Percentiles rank a stretch among this genome's conserved stretches.
Evolutionary conservation across 2,329 filamentous ascomycete species (phyloP).

Genomic region (Torrubiellomyces zombiae): DNA sequence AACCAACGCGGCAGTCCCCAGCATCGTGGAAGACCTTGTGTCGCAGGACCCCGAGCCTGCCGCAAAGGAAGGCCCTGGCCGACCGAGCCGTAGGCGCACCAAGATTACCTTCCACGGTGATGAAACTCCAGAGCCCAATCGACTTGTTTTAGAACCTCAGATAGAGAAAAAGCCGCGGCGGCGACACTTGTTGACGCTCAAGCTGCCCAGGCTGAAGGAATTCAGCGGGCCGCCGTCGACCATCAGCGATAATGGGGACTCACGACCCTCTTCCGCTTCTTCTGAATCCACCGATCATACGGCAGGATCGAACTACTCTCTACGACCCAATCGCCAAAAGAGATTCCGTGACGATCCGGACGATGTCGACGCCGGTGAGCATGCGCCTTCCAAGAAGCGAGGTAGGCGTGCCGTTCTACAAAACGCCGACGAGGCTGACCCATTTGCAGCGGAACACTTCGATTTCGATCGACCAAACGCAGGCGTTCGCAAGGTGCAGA

Average conservation of each 20-base stretch:
- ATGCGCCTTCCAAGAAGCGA: constrained; percentile 22
- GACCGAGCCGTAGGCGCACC: constrained; percentile 7
- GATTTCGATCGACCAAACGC: constrained; percentile 8
- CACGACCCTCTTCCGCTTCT: constrained; percentile 34
- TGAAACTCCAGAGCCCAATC: no score
- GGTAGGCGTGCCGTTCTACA: constrained; percentile 12
- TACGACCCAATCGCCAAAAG: constrained; percentile 37
- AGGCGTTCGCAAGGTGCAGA: constrained; percentile 16
- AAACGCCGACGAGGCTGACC: constrained; percentile 4
- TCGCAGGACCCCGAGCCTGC: constrained; percentile 5
- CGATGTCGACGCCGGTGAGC: constrained; percentile 18
- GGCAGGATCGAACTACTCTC: constrained; percentile 32
- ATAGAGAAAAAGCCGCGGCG: constrained; percentile 12
- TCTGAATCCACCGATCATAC: constrained; percentile 34
- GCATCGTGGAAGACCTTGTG: constrained; percentile 10
- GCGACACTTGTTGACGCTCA: constrained; percentile 18
- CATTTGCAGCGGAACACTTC: constrained; percentile 6
- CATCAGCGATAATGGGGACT: constrained; percentile 25
- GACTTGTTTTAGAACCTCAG: no score
- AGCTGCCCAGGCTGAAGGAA: constrained; percentile 25
- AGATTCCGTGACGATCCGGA: constrained; percentile 34
- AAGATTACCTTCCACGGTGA: no score
- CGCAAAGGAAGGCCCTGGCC: constrained; percentile 2
- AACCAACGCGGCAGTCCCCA: constrained; percentile 9
- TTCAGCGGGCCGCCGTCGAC: constrained; percentile 19